These are phyloP conservation scores for Brettanomyces sp. DNA, from an alignment of 805 yeast species.

Conservation along the genomic window DNA sequence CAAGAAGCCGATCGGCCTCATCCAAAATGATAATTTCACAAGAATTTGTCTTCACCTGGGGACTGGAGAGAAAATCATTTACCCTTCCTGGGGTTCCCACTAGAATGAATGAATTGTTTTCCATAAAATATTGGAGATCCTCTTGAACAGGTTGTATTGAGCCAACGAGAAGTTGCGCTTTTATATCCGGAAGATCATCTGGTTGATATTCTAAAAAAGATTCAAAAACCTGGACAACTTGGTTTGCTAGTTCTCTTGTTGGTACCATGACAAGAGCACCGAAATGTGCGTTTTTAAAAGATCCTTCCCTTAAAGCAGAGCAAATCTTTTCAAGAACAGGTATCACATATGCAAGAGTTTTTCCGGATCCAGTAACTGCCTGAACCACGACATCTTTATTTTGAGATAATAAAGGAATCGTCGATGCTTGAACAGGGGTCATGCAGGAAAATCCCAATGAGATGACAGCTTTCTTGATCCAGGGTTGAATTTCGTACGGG, in stretches of 20 bases:
- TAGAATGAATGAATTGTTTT: constrained; percentile 57
- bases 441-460: constrained; percentile 67
- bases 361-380: constrained; percentile 98
- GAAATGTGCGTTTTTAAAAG: constrained; percentile 53
- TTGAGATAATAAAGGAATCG: constrained; percentile 73
- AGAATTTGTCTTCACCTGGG: constrained; percentile 47
- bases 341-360: constrained; percentile 80
- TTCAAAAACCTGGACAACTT: constrained; percentile 60
- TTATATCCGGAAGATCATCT: constrained; percentile 30
- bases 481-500: constrained; percentile 46
- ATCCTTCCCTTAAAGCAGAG: constrained; percentile 10
- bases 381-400: constrained; percentile 95
- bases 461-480: constrained; percentile 64
- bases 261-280: constrained; percentile 69
- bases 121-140: constrained; percentile 53
- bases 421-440: constrained; percentile 97
- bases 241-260: constrained; percentile 54
- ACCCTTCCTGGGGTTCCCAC: constrained; percentile 92
- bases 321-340: constrained; percentile 68
- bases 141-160: constrained; percentile 55
- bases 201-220: constrained; percentile 51
- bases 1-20: constrained; percentile 88
- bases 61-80: constrained; percentile 58
- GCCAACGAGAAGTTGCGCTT: constrained; percentile 57
- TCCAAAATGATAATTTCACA: constrained; percentile 75